Base-by-base conservation (phyloP, 169 alveolate species). In the Plasmodium cynomolgi region DNA sequence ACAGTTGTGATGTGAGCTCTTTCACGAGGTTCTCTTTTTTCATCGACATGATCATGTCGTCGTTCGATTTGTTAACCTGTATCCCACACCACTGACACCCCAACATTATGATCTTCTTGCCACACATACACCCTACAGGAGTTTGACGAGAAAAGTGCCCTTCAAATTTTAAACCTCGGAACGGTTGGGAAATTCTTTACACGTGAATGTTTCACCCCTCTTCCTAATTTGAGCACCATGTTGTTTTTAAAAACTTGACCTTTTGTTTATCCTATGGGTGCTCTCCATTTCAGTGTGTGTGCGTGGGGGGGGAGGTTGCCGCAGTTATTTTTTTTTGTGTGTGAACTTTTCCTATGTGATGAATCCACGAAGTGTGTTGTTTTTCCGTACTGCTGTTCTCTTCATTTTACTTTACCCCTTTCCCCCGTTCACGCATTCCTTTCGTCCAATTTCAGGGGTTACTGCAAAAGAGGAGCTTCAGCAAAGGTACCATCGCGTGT, bases 141-240 rank as follows among this genome's bases (percentile, higher is more conserved):
- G 7, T 81, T 34, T 23, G 94, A 90, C 58, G 91, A 90, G 54
- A 79, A 39, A 26, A 71, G 50, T 15, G 94, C 94, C 17, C 20
- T 90, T 79, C 62, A 80, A 44, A 90, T 90, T 37, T 37, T 90
- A 68, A 80, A 90, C 34, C 29, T 90, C 39, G 88, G 82, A 37
- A 80, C 81, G 62, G 94, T 90, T 41, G 15, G 94, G 39, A 50
- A 86, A 9, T 41, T 47, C 6, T 50, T 41, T 81, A 9, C 41
- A 4, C 41, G 34, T 58, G 20, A 3, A 56, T 82, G 47, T 56
- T 31, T 82, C 20, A 34, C 23, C 9, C 9, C 77, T 68, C 17
- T 68, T 68, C 34, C 77, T 6, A 68, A 26, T 29, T 68, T 68
- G 6, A 68, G 5, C 77, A 7, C n/a, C 77, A 68, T 23, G n/a